Percentiles rank a stretch among this genome's conserved stretches.
phyloP scores from a whole-genome alignment of 2,329 filamentous ascomycete species.

The Pseudocercospora cruenta region DNA sequence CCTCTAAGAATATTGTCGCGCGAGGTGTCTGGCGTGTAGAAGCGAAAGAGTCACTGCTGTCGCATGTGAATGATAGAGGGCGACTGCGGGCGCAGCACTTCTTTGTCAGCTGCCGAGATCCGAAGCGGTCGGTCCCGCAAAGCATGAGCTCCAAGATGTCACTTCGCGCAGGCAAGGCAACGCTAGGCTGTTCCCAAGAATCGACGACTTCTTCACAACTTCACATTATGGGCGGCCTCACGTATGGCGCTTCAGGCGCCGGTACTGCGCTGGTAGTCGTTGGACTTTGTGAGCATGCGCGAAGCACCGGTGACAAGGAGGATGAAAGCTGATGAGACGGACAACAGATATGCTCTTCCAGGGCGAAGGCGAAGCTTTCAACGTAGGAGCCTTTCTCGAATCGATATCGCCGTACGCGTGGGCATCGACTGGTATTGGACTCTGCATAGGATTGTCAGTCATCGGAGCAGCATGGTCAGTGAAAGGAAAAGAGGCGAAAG shows the following conservation, averaged over 20 bases:
- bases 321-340: conserved; percentile 31
- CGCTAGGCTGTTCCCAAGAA: conserved; percentile 5
- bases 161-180: conserved; percentile 19
- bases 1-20: conserved; percentile 5
- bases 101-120: conserved; percentile 9
- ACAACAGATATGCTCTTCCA: conserved; percentile 94
- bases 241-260: conserved; percentile 43
- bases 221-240: conserved; percentile 38
- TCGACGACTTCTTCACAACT: conserved; percentile 13
- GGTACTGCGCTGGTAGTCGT: conserved; percentile 40
- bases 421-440: conserved; percentile 85
- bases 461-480: conserved; percentile 92
- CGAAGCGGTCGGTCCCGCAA: conserved; percentile 9
- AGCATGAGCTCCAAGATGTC: conserved; percentile 23
- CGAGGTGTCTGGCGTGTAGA: conserved; percentile 14
- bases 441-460: conserved; percentile 95
- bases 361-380: conserved; percentile 92
- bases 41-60: conserved; percentile 11
- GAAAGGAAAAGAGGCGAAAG: conserved; percentile 1
- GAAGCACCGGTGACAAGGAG: conserved; percentile 10
- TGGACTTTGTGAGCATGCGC: conserved; percentile 41
- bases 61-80: conserved; percentile 3
- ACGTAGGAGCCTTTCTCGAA: conserved; percentile 94
- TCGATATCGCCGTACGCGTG: conserved; percentile 91
- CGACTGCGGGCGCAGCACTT: neutral